Evolutionary conservation across 1,284 basidiomycete species (phyloP).

Genomic region (Heimioporus retisporus): DNA sequence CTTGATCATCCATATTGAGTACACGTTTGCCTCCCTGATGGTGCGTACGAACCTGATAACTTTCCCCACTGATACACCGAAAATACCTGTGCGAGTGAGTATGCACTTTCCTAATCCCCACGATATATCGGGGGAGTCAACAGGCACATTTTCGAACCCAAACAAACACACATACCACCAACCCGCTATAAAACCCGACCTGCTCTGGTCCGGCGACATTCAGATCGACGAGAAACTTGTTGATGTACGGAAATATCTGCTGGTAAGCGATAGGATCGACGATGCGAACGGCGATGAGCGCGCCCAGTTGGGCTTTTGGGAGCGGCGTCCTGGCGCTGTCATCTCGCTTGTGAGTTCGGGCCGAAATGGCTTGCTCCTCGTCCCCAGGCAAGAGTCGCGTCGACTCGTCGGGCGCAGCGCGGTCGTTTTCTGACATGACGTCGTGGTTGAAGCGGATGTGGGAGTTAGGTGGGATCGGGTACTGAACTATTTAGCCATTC

Average conservation of each 20-base stretch:
- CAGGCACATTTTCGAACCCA: not conserved
- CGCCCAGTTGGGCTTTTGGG: slow-evolving; percentile 23
- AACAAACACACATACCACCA: slow-evolving; percentile 53
- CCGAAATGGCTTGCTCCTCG: too few relatives aligned
- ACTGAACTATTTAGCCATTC: too few relatives aligned
- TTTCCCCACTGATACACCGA: slow-evolving; percentile 73
- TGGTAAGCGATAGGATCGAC: slow-evolving; percentile 71
- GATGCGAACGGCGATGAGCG: slow-evolving; percentile 52
- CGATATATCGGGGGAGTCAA: not conserved
- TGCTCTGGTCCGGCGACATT: slow-evolving; percentile 64
- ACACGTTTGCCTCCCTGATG: too few relatives aligned
- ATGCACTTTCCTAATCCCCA: slow-evolving; percentile 62
- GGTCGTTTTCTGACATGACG: too few relatives aligned
- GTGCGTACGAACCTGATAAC: slow-evolving; percentile 56
- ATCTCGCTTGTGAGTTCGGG: too few relatives aligned
- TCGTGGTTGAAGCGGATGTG: too few relatives aligned
- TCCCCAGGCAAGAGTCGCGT: too few relatives aligned
- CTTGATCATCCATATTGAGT: not conserved
- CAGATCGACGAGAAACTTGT: slow-evolving; percentile 67
- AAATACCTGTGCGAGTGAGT: slow-evolving; percentile 67
- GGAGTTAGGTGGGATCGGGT: too few relatives aligned
- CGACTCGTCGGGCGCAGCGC: too few relatives aligned
- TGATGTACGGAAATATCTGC: slow-evolving; percentile 69
- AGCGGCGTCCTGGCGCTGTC: too few relatives aligned
- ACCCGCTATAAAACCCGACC: slow-evolving; percentile 72